A percentile compares a stretch with the other conserved stretches of the same genome.
Evolutionary conservation across 225 moss, liverwort and hornwort genomes (phyloP).

Genomic region (Neckera pumila): DNA sequence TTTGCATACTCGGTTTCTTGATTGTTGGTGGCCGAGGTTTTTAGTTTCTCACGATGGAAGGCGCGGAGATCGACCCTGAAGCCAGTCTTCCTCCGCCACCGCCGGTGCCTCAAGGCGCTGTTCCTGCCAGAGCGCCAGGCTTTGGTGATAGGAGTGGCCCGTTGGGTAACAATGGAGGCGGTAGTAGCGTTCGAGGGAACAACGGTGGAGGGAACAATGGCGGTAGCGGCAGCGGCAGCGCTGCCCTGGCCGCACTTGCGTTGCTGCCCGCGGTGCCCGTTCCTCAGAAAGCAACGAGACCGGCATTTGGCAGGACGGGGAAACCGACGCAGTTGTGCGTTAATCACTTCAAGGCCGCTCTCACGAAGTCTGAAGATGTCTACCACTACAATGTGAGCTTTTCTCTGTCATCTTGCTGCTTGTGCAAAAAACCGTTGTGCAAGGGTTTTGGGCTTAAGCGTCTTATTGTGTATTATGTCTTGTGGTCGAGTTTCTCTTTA

Average conservation of each 20-base stretch:
- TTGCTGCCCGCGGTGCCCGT: background rate
- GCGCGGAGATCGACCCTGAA: background rate
- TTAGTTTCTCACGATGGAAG: background rate
- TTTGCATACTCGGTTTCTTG: background rate
- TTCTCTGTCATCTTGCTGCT: background rate
- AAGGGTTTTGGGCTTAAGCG: background rate
- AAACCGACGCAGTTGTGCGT: background rate
- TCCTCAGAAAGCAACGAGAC: constrained; percentile 13
- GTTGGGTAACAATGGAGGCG: background rate
- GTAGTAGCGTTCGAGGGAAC: background rate
- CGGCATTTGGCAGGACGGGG: constrained; percentile 9
- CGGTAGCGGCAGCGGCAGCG: background rate
- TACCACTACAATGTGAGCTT: constrained; percentile 66
- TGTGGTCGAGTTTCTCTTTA: background rate
- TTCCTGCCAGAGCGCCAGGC: constrained; percentile 3
- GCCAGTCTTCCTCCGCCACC: constrained; percentile 14
- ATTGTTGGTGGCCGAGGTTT: background rate
- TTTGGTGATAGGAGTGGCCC: background rate
- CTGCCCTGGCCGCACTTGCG: constrained; percentile 19
- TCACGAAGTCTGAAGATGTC: constrained; percentile 50
- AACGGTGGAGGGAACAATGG: background rate
- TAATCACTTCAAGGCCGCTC: constrained; percentile 57
- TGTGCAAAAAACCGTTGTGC: too few relatives aligned
- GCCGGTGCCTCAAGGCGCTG: constrained; percentile 20
- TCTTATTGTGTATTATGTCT: background rate